Evolutionary conservation across 2,329 filamentous ascomycete species (phyloP), one percentile per base, ranked within the genome.

Genomic region (Lachnellula occidentalis): DNA sequence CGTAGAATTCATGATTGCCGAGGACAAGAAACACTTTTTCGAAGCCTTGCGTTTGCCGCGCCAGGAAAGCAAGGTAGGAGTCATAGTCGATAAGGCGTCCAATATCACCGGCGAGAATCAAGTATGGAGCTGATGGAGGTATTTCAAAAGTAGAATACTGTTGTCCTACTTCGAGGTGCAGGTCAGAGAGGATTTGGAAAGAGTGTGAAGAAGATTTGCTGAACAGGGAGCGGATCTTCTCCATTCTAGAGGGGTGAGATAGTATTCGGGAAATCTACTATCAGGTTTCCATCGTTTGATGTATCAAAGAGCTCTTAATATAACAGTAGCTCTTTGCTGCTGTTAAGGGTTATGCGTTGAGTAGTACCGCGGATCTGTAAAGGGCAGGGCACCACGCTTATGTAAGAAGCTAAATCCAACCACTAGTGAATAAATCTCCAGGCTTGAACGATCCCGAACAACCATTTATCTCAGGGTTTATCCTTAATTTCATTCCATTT

Each of bases 51-150:
- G 77, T 69, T 56, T 77, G 76, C 9, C 55, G 48, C 39, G 66
- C 19, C 5, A 43, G 19, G 6, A 43, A 43, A 5, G n/a, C 8
- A 11, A 43, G n/a, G 17, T 43, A 43, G 4, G 41, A 14, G 4
- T 65, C 66, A 22, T 71, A 64, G 56, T 78, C 72, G 22, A 68
- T 67, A 41, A 72, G 66, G 49, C 73, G 68, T 31, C 75, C 76
- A 49, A 79, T 73, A 57, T 79, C 76, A 14, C 77, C 76, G 2
- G 78, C 69, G 2, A 80, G 72, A 4, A 75, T 75, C 2, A 79
- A 69, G 53, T 74, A 71, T 6, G 74, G 71, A 6, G 74, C 70
- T 46, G 64, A 67, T 4, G 71, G 70, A 1, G 63, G 54, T 45
- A 78, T 71, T 6, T 66, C 51, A 58, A 74, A 78, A 12, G 52